Percentiles rank a stretch among this genome's conserved stretches.
Evolutionary conservation across 192 early-diverging fungal genomes (phyloP).

Genomic region (Coemansia sp.): DNA sequence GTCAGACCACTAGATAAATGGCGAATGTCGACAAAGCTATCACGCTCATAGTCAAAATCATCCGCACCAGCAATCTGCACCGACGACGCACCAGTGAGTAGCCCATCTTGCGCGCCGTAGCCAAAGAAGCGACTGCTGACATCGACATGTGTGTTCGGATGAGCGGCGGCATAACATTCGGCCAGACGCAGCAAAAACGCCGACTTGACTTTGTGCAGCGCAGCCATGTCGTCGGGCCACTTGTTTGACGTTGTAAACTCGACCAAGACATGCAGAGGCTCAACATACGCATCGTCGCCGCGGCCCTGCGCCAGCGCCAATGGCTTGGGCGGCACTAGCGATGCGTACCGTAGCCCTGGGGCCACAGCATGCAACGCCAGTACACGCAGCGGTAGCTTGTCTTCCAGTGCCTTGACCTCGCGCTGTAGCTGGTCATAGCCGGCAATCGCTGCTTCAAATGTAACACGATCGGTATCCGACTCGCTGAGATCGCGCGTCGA

Average conservation of each 20-base stretch:
- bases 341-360: conserved; percentile 65
- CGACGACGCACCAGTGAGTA: conserved; percentile 31
- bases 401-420: conserved; percentile 34
- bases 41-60: conserved; percentile 36
- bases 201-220: conserved; percentile 86
- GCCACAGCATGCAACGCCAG: conserved; percentile 35
- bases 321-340: conserved; percentile 40
- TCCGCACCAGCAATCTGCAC: conserved; percentile 6
- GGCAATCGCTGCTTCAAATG: conserved; percentile 32
- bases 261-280: conserved; percentile 74
- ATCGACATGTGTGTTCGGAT: conserved; percentile 40
- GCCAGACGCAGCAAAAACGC: conserved; percentile 83
- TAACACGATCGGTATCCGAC: conserved; percentile 9
- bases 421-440: conserved; percentile 32
- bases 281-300: conserved; percentile 58
- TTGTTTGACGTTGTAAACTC: conserved; percentile 79
- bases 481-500: conserved; percentile 19
- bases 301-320: conserved; percentile 31
- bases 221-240: conserved; percentile 87
- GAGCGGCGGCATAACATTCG: conserved; percentile 52
- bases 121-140: conserved; percentile 55
- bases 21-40: conserved; percentile 69
- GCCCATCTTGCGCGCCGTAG: conserved; percentile 55
- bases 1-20: conserved; percentile 63
- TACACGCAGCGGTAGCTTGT: conserved; percentile 47